Evolutionary conservation across 352 stramenopile genomes (phyloP).

Genomic region (Halophytophthora batemanensis): DNA sequence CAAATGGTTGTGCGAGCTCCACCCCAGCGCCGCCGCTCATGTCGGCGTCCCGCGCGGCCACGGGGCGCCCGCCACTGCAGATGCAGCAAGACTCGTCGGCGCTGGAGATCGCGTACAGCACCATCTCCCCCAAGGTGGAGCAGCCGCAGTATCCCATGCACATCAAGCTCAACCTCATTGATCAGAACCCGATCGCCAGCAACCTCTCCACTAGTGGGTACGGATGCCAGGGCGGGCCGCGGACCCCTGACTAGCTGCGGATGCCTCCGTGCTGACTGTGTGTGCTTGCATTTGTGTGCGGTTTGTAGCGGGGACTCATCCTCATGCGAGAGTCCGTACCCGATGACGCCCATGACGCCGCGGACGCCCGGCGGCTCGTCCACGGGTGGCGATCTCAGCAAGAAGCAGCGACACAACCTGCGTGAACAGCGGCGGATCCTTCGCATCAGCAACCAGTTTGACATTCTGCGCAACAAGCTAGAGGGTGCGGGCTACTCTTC

Average conservation of each 20-base stretch:
- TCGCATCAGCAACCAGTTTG: slow-evolving; percentile 83
- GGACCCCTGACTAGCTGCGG: too few species aligned
- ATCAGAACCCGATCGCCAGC: slow-evolving; percentile 56
- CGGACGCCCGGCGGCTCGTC: slow-evolving; percentile 46
- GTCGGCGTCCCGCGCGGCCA: slow-evolving; percentile 7
- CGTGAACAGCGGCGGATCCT: slow-evolving; percentile 78
- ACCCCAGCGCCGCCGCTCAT: slow-evolving; percentile 2
- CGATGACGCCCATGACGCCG: slow-evolving; percentile 53
- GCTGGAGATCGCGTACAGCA: slow-evolving; percentile 79
- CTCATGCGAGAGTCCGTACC: slow-evolving; percentile 71
- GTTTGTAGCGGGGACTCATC: slow-evolving; percentile 43
- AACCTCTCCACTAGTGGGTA: slow-evolving; percentile 43
- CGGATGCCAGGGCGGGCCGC: background rate
- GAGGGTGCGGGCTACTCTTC: slow-evolving; percentile 66
- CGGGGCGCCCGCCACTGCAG: slow-evolving; percentile 22
- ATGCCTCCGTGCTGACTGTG: too few species aligned
- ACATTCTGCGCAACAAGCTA: slow-evolving; percentile 75
- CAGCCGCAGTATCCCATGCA: slow-evolving; percentile 56
- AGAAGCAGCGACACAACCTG: slow-evolving; percentile 85
- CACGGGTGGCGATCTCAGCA: slow-evolving; percentile 56
- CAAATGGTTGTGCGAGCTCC: slow-evolving; percentile 6
- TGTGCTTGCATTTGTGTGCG: too few species aligned
- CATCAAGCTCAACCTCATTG: slow-evolving; percentile 83
- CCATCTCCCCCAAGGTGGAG: slow-evolving; percentile 75
- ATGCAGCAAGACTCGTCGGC: slow-evolving; percentile 31